Evolutionary conservation across 2,329 filamentous ascomycete species (phyloP).

Genomic region (Rhytidhysteron rufulum): DNA sequence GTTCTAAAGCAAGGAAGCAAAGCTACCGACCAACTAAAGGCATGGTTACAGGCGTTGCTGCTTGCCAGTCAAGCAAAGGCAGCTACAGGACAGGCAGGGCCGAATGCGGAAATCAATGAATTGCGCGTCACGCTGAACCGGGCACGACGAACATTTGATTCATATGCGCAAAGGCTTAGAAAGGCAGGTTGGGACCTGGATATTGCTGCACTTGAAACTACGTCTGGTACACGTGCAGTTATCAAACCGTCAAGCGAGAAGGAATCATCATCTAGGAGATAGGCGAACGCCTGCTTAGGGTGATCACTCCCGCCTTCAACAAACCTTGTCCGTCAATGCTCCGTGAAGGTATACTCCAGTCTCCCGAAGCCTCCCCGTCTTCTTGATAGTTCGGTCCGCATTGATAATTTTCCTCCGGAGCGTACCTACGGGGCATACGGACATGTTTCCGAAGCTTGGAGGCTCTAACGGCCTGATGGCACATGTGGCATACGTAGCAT

Average conservation of each 20-base stretch:
- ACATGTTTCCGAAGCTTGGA: background rate
- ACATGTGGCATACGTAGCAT: no score
- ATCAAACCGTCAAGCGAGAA: slow-evolving; percentile 10
- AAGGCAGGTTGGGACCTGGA: slow-evolving; percentile 64
- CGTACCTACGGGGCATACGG: background rate
- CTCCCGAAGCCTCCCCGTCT: background rate
- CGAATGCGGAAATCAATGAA: slow-evolving; percentile 31
- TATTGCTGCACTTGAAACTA: slow-evolving; percentile 63
- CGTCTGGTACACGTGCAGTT: slow-evolving; percentile 42
- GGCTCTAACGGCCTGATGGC: background rate
- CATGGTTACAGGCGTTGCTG: slow-evolving; percentile 60
- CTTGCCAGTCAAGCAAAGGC: slow-evolving; percentile 31
- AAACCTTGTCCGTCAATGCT: background rate
- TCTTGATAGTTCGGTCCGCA: no score
- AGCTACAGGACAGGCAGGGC: background rate
- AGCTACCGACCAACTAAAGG: slow-evolving; percentile 52
- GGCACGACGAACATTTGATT: slow-evolving; percentile 42
- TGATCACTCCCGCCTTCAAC: background rate
- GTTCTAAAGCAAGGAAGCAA: slow-evolving; percentile 59
- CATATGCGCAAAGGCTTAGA: slow-evolving; percentile 40
- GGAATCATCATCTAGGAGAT: background rate
- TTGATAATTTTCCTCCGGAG: no score
- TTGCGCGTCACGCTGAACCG: slow-evolving; percentile 37
- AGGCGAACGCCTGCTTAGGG: background rate
- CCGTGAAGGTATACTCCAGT: background rate